Evolutionary conservation across 2,329 filamentous ascomycete species (phyloP), one percentile per base, ranked within the genome.

Genomic region (Fusarium tuaranense): DNA sequence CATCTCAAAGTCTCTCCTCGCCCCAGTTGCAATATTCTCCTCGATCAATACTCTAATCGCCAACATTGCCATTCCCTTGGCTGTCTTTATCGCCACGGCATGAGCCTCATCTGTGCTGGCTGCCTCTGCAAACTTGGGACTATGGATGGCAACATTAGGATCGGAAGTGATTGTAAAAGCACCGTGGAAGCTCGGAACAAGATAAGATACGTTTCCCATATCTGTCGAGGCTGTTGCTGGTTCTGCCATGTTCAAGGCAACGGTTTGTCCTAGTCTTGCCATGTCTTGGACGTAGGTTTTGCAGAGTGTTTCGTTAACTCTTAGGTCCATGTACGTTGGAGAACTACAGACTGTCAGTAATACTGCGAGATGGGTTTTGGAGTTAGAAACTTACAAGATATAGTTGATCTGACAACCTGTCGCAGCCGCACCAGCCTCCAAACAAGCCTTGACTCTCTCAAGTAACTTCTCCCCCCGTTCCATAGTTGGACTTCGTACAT

Each of bases 171-270:
- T 86, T 2, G 79, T 81, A 67, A 89, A 88, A 36, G 83, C 84
- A 5, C 85, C 84, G 69, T 89, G 87, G 57, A 89, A 84, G 7
- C 83, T 84, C 0, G 87, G 87, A 2, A 86, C 80, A 1, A 84
- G 71, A 57, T 88, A 86, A 10, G 84, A 85, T 12, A 89, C 86
- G 63, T 89, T 89, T 32, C 87, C 87, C 86, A 88, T 87, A 76
- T 88, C 87, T 0, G 87, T 88, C 0, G 86, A 87, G 4, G 80
- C 81, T 14, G 77, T 76, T 67, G 86, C 77, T 1, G 83, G 78
- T 81, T 1, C 84, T 79, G 25, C 83, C 78, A 86, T 79, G 6
- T 82, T 83, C 36, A 83, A 80, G 13, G 81, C 84, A 13, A 53
- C 2, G 84, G 77, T 0, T 71, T 66, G 3, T 13, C 48, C 48